Evolutionary conservation across 2,329 filamentous ascomycete genomes (phyloP).

Genomic region (Monosporascus sp.): DNA sequence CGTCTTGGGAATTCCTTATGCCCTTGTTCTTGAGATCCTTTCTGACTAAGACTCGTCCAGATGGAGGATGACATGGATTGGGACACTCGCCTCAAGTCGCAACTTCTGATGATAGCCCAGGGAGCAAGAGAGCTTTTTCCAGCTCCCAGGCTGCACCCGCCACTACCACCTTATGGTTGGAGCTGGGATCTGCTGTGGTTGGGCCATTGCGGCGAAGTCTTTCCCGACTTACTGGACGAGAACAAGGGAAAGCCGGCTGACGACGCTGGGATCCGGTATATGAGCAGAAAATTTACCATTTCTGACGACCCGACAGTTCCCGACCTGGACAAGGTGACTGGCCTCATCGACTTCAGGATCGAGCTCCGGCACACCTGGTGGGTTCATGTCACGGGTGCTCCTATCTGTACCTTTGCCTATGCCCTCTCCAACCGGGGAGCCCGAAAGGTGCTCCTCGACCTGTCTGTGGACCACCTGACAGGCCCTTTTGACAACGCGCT

Average conservation of each 20-base stretch:
- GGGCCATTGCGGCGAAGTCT: conserved; percentile 26
- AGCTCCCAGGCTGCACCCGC: conserved; percentile 5
- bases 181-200: conserved; percentile 25
- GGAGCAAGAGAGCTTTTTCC: conserved; percentile 27
- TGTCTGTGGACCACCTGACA: conserved; percentile 24
- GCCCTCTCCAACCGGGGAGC: conserved; percentile 24
- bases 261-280: conserved; percentile 15
- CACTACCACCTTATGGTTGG: conserved; percentile 22
- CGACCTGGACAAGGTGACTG: conserved; percentile 19
- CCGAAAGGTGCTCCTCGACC: conserved; percentile 22
- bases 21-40: not conserved
- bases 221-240: conserved; percentile 20
- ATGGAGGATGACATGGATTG: conserved; percentile 37
- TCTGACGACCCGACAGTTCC: conserved; percentile 22
- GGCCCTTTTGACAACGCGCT: conserved; percentile 29
- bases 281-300: conserved; percentile 21
- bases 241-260: conserved; percentile 18
- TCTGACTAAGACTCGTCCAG: not conserved
- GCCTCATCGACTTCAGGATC: conserved; percentile 22
- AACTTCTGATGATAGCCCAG: conserved; percentile 26
- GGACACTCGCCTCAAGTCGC: conserved; percentile 31
- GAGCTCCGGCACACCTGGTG: conserved; percentile 19
- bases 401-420: conserved; percentile 27
- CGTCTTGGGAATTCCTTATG: not conserved
- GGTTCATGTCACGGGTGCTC: conserved; percentile 21